These are phyloP conservation scores for Dryadomyces sulphureus DNA, from an alignment of 2,329 filamentous ascomycete genomes.

Conservation along the genomic window DNA sequence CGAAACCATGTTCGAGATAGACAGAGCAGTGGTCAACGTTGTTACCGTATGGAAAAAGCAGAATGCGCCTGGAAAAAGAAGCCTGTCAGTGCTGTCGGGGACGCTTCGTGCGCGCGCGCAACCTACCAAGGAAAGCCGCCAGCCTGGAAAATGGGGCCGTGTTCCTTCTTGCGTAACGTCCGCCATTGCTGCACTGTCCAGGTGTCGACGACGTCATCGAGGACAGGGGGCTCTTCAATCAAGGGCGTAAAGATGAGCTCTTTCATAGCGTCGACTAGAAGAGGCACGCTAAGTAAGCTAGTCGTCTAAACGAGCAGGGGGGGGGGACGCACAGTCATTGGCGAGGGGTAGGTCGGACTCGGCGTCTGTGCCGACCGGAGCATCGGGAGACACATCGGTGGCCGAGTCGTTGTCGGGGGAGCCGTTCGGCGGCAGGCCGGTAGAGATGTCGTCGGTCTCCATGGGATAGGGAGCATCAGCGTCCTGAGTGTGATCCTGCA, in stretches of 20 bases:
- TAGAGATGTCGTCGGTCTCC: conserved; percentile 36
- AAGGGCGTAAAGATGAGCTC: conserved; percentile 61
- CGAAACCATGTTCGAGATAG: conserved; percentile 90
- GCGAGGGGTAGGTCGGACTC: conserved; percentile 33
- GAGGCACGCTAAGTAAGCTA: neutral
- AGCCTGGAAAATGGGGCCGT: conserved; percentile 77
- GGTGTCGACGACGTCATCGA: conserved; percentile 62
- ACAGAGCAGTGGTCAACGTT: conserved; percentile 88
- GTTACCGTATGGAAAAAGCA: conserved; percentile 93
- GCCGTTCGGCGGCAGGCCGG: conserved; percentile 25
- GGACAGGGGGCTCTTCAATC: conserved; percentile 60
- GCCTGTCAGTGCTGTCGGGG: neutral
- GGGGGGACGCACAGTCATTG: conserved; percentile 33
- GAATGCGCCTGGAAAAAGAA: conserved; percentile 52
- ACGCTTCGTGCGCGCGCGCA: neutral
- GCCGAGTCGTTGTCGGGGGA: conserved; percentile 33
- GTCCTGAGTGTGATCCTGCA: conserved; percentile 24
- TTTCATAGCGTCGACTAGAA: conserved; percentile 68
- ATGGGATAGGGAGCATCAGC: conserved; percentile 40
- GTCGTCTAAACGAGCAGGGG: neutral
- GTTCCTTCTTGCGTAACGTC: conserved; percentile 59
- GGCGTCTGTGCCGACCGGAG: conserved; percentile 31
- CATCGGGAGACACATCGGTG: conserved; percentile 39
- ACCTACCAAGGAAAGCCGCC: conserved; percentile 75
- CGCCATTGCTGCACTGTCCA: conserved; percentile 86